A percentile compares a stretch with the other conserved stretches of the same genome.
Evolutionary conservation across 257 asterid genomes (phyloP).

Genomic region (Anisodus tanguticus): DNA sequence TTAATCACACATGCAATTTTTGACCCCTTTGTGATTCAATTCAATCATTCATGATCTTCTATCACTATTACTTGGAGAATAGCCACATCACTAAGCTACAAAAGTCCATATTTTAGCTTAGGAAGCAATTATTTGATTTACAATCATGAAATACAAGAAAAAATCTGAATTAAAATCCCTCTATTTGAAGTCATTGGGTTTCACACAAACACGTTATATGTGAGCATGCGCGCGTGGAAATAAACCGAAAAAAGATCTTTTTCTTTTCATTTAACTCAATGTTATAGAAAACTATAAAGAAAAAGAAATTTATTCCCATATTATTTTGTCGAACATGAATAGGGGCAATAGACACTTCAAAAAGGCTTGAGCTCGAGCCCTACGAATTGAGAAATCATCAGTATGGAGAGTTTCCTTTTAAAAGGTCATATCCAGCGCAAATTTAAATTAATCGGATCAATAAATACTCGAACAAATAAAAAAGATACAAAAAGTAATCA

Average conservation of each 20-base stretch:
- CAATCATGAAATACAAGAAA: conserved; percentile 4
- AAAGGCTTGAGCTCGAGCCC: not conserved
- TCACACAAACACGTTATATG: not conserved
- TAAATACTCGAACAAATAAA: not conserved
- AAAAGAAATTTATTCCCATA: not conserved
- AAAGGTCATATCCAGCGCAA: no score
- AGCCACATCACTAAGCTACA: not conserved
- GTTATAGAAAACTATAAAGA: not conserved
- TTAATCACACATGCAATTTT: not conserved
- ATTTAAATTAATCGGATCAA: not conserved
- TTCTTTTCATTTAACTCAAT: not conserved
- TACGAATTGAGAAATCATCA: not conserved
- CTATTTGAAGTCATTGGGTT: not conserved
- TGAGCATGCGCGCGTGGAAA: no score
- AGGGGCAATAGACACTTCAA: not conserved
- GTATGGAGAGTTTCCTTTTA: no score
- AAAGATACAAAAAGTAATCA: not conserved
- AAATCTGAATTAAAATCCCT: not conserved
- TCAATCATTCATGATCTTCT: conserved; percentile 20
- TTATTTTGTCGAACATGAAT: not conserved
- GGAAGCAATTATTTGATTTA: conserved; percentile 10
- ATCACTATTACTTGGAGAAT: not conserved
- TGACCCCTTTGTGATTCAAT: not conserved
- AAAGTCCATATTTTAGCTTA: not conserved
- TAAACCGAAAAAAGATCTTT: not conserved